phyloP scores from a whole-genome alignment of 2,329 filamentous ascomycete genomes.

The Teratosphaeria viscida region DNA sequence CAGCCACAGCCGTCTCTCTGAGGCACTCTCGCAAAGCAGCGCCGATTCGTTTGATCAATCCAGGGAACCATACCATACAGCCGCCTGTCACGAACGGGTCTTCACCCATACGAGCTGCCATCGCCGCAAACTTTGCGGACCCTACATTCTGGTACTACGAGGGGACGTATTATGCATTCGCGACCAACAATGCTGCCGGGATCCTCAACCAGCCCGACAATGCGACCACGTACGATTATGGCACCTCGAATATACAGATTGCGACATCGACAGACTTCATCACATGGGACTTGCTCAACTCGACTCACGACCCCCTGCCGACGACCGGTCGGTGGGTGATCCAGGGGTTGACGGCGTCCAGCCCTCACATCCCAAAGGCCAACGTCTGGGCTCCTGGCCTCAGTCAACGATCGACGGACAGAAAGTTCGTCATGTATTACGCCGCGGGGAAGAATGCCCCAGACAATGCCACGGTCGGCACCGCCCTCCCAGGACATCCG shows the following conservation, averaged over 20 bases:
- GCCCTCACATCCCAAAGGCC: slow-evolving; percentile 13
- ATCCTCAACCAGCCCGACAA: slow-evolving; percentile 12
- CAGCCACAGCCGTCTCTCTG: slow-evolving; percentile 14
- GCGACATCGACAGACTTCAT: slow-evolving; percentile 28
- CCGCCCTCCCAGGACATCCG: slow-evolving; percentile 8
- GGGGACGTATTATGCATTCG: slow-evolving; percentile 29
- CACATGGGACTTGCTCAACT: slow-evolving; percentile 21
- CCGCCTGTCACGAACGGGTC: not conserved
- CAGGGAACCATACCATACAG: not conserved
- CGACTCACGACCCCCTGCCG: slow-evolving; percentile 23
- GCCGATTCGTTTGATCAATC: not conserved
- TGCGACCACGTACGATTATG: slow-evolving; percentile 9
- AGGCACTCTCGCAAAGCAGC: not conserved
- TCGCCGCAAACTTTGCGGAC: slow-evolving; percentile 29
- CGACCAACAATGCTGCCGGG: slow-evolving; percentile 27
- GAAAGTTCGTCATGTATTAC: slow-evolving; percentile 26
- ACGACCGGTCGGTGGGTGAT: slow-evolving; percentile 14
- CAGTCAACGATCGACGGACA: slow-evolving; percentile 17
- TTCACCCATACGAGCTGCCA: slow-evolving; percentile 14
- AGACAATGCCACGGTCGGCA: not conserved
- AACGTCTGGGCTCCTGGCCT: slow-evolving; percentile 25
- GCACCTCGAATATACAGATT: slow-evolving; percentile 27
- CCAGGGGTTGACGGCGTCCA: slow-evolving; percentile 6
- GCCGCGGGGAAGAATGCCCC: slow-evolving; percentile 8
- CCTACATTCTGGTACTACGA: slow-evolving; percentile 23